These are phyloP conservation scores for Aspergillus campestris DNA, from an alignment of 495 filamentous ascomycete genomes.

Conservation along the genomic window DNA sequence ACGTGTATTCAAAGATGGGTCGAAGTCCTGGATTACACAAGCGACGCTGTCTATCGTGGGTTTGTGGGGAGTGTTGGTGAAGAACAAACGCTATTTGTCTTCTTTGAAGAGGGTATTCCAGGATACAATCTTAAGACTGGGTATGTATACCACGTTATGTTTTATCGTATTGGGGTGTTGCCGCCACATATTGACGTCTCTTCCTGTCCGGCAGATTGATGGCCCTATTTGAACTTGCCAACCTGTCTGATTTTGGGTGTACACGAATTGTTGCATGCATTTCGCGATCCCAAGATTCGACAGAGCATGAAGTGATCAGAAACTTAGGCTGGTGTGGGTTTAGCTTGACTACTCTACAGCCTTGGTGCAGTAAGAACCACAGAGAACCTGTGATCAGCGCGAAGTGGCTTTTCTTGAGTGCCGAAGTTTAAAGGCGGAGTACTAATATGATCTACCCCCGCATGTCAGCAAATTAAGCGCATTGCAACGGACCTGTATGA, in stretches of 20 bases:
- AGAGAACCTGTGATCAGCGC: constrained; percentile 51
- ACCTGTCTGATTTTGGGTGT: constrained; percentile 59
- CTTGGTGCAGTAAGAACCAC: constrained; percentile 47
- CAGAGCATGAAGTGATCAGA: constrained; percentile 57
- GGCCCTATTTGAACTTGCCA: constrained; percentile 80
- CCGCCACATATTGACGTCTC: constrained; percentile 10
- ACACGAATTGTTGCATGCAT: constrained; percentile 72
- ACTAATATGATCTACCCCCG: too few species aligned
- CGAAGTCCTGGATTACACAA: constrained; percentile 84
- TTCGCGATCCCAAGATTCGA: constrained; percentile 52
- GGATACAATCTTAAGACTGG: constrained; percentile 76
- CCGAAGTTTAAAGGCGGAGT: constrained; percentile 53
- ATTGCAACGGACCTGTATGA: too few species aligned
- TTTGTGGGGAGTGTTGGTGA: constrained; percentile 58
- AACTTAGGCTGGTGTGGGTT: constrained; percentile 93
- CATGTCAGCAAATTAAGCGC: too few species aligned
- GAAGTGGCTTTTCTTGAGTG: constrained; percentile 76
- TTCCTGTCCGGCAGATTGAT: constrained; percentile 52
- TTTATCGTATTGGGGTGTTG: too few species aligned
- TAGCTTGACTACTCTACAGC: constrained; percentile 65
- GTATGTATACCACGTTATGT: constrained; percentile 41
- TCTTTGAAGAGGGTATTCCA: constrained; percentile 65
- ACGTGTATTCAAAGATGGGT: constrained; percentile 48
- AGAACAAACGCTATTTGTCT: constrained; percentile 74
- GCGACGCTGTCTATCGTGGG: constrained; percentile 73